These are phyloP conservation scores for Casuarina cunninghamiana DNA, from an alignment of 306 rosid species.

Conservation along the genomic window DNA sequence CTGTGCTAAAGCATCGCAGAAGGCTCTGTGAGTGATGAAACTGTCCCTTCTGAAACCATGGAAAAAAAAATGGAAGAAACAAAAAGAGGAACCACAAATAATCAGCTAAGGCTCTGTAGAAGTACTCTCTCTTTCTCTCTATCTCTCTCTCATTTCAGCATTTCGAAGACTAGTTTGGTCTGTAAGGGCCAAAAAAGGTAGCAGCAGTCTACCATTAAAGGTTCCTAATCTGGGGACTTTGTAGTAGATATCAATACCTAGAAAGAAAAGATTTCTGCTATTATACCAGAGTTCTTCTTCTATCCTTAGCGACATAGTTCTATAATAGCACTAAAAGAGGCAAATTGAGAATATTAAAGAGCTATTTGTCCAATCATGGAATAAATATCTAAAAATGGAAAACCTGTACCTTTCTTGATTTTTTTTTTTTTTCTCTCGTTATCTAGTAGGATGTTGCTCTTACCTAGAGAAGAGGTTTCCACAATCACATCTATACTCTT, in stretches of 20 bases:
- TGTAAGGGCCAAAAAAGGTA: conserved; percentile 3
- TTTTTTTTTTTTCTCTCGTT: neutral
- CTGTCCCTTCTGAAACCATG: conserved; percentile 72
- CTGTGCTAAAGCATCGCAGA: conserved; percentile 80
- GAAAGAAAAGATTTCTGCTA: neutral
- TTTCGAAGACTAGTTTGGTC: conserved; percentile 28
- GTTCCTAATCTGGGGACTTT: conserved; percentile 13
- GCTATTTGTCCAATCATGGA: neutral
- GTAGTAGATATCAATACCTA: neutral
- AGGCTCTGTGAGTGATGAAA: conserved; percentile 87
- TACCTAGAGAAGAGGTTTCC: conserved; percentile 93
- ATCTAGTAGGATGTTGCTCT: neutral
- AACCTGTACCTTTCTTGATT: neutral
- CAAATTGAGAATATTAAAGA: neutral
- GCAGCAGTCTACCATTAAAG: conserved; percentile 23
- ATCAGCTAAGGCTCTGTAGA: neutral
- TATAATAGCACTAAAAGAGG: neutral
- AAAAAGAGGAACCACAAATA: conserved; percentile 19
- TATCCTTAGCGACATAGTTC: neutral
- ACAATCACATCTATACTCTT: conserved; percentile 84
- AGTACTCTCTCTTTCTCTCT: neutral
- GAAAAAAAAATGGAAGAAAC: conserved; percentile 30
- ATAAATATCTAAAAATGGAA: neutral
- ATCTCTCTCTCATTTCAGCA: conserved; percentile 12
- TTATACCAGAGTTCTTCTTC: neutral